These are phyloP conservation scores for Neurospora sp. DNA, from an alignment of 495 filamentous ascomycete species.

Conservation along the genomic window DNA sequence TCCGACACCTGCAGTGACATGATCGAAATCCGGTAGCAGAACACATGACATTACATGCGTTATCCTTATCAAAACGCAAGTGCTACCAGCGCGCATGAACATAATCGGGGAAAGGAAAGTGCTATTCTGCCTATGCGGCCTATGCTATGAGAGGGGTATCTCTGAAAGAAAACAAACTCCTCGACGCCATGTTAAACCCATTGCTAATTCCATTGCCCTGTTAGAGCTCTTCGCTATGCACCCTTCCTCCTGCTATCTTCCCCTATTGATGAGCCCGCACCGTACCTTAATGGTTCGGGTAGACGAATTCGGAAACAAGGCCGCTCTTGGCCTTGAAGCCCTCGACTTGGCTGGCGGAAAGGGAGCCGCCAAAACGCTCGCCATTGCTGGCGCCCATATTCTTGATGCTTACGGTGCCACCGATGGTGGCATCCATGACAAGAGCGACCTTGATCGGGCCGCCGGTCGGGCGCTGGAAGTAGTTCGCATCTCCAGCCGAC, in stretches of 20 bases:
- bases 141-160: no score
- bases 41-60: no score
- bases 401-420: not conserved
- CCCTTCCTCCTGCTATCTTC: not conserved
- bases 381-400: not conserved
- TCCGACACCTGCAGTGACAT: no score
- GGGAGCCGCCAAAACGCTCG: not conserved
- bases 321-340: not conserved
- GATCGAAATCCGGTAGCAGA: no score
- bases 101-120: no score
- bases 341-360: not conserved
- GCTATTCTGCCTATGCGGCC: no score
- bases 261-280: no score
- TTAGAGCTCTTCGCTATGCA: not conserved
- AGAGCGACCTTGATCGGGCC: constrained; percentile 48
- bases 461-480: constrained; percentile 48
- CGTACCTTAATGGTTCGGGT: not conserved
- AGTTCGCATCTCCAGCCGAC: constrained; percentile 49
- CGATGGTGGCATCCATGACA: constrained; percentile 33
- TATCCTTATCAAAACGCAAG: no score
- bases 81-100: no score
- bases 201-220: no score
- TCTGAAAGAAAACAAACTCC: no score
- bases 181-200: no score
- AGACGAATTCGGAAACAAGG: not conserved